Evolutionary conservation across 2,329 filamentous ascomycete genomes (phyloP).

Genomic region (Zarea fungicola): DNA sequence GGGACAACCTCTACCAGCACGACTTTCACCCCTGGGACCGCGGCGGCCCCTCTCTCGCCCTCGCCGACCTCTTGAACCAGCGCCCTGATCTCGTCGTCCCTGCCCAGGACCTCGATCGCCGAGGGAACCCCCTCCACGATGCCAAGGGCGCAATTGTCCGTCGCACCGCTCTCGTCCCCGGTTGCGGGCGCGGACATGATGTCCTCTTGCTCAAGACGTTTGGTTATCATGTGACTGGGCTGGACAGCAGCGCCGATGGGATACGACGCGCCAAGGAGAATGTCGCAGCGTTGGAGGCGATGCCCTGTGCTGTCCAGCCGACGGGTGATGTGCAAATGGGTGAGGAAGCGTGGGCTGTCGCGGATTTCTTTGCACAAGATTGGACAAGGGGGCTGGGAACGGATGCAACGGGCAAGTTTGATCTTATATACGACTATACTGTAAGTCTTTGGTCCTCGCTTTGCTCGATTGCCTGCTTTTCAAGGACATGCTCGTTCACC

Average conservation of each 20-base stretch:
- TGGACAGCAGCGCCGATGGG: conserved; percentile 58
- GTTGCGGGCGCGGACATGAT: conserved; percentile 79
- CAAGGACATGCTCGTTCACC: no score
- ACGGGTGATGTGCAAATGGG: conserved; percentile 41
- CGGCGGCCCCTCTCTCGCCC: conserved; percentile 45
- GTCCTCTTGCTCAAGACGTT: conserved; percentile 67
- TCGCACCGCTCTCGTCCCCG: conserved; percentile 63
- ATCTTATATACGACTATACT: conserved; percentile 61
- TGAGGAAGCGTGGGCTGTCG: conserved; percentile 48
- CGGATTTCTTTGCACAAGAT: conserved; percentile 62
- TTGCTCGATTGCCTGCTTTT: neutral
- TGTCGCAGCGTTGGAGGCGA: conserved; percentile 33
- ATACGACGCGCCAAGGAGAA: conserved; percentile 42
- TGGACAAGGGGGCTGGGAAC: conserved; percentile 44
- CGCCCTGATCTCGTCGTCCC: conserved; percentile 39
- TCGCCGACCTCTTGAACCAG: conserved; percentile 46
- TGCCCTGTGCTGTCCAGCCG: conserved; percentile 32
- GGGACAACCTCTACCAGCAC: conserved; percentile 45
- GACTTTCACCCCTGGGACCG: conserved; percentile 51
- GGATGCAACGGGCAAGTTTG: conserved; percentile 48
- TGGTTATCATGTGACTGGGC: conserved; percentile 71
- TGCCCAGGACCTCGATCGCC: conserved; percentile 27
- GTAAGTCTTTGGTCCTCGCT: conserved; percentile 32
- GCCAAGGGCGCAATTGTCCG: conserved; percentile 21
- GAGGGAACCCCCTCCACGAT: conserved; percentile 24